A percentile compares a stretch with the other conserved stretches of the same genome.
Conservation (phyloP, 441 rosid genomes). For the Rhodomyrtus psidioides region DNA sequence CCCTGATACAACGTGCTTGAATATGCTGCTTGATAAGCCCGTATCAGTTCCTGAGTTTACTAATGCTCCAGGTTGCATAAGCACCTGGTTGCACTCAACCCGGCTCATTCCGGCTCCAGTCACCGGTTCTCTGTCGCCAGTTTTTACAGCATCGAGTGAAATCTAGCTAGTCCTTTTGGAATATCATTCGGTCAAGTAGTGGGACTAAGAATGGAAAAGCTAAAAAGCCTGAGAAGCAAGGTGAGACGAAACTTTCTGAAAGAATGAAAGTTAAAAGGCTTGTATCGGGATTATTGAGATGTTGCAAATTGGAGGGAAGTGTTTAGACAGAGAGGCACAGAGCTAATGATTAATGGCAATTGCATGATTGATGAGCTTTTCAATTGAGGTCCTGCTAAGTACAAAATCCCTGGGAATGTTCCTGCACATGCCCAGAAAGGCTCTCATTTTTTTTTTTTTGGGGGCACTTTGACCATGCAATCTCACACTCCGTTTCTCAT, state of each 20-base stretch:
- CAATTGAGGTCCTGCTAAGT: slow-evolving; percentile 23
- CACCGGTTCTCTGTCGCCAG: slow-evolving; percentile 61
- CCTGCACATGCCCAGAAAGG: slow-evolving; percentile 31
- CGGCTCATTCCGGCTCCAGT: slow-evolving; percentile 51
- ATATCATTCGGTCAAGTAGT: neutral
- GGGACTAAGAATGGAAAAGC: neutral
- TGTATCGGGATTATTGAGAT: slow-evolving; percentile 14
- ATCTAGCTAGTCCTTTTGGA: slow-evolving; percentile 17
- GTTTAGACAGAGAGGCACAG: slow-evolving; percentile 5
- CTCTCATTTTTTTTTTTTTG: too few species aligned
- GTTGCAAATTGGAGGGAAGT: slow-evolving; percentile 21
- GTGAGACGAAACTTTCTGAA: slow-evolving; percentile 26
- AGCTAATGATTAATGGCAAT: slow-evolving; percentile 36
- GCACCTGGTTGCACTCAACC: slow-evolving; percentile 57
- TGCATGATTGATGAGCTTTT: slow-evolving; percentile 35
- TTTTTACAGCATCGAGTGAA: slow-evolving; percentile 91
- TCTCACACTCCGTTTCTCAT: slow-evolving; percentile 26
- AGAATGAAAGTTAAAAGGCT: slow-evolving; percentile 28
- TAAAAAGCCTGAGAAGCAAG: slow-evolving; percentile 19
- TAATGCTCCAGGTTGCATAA: slow-evolving; percentile 27
- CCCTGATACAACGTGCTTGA: slow-evolving; percentile 43
- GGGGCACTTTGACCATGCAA: slow-evolving; percentile 37
- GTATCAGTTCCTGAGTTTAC: slow-evolving; percentile 41
- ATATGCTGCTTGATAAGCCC: slow-evolving; percentile 46
- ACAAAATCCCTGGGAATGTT: slow-evolving; percentile 26